phyloP scores from a whole-genome alignment of 208 protist genomes.

The Endotrypanum monterogeii region DNA sequence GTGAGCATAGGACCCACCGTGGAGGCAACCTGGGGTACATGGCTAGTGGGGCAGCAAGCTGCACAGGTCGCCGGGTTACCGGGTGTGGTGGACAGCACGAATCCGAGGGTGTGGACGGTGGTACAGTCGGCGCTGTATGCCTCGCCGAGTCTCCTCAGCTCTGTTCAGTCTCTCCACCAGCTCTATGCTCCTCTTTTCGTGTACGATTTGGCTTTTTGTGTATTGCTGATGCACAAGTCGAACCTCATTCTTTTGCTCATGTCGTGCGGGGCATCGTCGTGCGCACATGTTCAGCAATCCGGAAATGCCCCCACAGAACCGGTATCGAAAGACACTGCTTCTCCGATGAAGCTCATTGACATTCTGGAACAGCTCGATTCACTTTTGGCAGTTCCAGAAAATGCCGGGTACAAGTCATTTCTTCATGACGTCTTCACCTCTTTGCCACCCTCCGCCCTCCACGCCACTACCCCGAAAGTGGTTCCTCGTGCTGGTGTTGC shows the following conservation, averaged over 20 bases:
- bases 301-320: background rate
- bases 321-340: background rate
- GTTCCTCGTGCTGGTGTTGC: background rate
- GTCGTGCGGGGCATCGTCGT: background rate
- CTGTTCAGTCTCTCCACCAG: conserved; percentile 32
- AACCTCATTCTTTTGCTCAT: conserved; percentile 40
- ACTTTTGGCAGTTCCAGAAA: conserved; percentile 35
- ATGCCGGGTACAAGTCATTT: conserved; percentile 57
- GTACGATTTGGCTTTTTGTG: conserved; percentile 45
- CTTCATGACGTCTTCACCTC: conserved; percentile 53
- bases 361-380: conserved; percentile 32
- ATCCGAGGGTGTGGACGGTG: conserved; percentile 53
- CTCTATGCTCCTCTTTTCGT: conserved; percentile 33
- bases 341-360: conserved; percentile 9
- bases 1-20: background rate
- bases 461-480: conserved; percentile 5
- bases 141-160: conserved; percentile 35
- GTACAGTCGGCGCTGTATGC: conserved; percentile 63
- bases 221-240: conserved; percentile 55
- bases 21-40: conserved; percentile 17
- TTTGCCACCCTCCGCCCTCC: conserved; percentile 36
- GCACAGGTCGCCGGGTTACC: conserved; percentile 19
- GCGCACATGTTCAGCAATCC: background rate
- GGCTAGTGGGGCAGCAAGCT: conserved; percentile 21
- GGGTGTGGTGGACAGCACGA: conserved; percentile 30